Conservation (phyloP, 352 stramenopile species). For the Thraustochytrium striatum region DNA sequence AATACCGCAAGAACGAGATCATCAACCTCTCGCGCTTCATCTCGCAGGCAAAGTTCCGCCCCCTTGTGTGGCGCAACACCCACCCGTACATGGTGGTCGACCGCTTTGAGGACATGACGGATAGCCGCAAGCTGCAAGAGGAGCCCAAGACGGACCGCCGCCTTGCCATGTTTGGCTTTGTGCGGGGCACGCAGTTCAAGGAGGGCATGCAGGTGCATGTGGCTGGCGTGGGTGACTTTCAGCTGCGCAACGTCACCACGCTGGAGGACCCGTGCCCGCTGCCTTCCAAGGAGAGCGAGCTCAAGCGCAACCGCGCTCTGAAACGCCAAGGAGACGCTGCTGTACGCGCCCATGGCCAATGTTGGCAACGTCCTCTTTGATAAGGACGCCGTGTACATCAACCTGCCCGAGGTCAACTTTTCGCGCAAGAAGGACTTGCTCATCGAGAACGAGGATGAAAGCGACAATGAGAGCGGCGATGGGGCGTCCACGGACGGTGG, state of each 20-base stretch:
- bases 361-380: constrained; percentile 97
- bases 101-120: constrained; percentile 91
- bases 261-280: constrained; percentile 95
- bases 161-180: constrained; percentile 90
- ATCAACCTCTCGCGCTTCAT: constrained; percentile 96
- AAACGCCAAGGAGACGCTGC: constrained; percentile 87
- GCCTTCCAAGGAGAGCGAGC: constrained; percentile 70
- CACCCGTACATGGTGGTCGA: constrained; percentile 98
- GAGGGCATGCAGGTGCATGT: constrained; percentile 84
- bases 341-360: constrained; percentile 88
- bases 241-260: constrained; percentile 65
- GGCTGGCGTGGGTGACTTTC: constrained; percentile 94
- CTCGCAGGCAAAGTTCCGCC: constrained; percentile 93
- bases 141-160: constrained; percentile 84
- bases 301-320: constrained; percentile 57
- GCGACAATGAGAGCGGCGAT: neutral
- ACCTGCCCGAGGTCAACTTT: constrained; percentile 53
- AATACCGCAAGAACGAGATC: constrained; percentile 99
- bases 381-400: constrained; percentile 92
- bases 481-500: constrained; percentile 56
- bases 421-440: constrained; percentile 42
- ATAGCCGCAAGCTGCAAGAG: constrained; percentile 84
- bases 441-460: constrained; percentile 40
- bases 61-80: constrained; percentile 97
- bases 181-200: constrained; percentile 97